Evolutionary conservation across 1,284 basidiomycete species (phyloP), one percentile per base, ranked within the genome.

Genomic region (Ustilago vetiveriae): DNA sequence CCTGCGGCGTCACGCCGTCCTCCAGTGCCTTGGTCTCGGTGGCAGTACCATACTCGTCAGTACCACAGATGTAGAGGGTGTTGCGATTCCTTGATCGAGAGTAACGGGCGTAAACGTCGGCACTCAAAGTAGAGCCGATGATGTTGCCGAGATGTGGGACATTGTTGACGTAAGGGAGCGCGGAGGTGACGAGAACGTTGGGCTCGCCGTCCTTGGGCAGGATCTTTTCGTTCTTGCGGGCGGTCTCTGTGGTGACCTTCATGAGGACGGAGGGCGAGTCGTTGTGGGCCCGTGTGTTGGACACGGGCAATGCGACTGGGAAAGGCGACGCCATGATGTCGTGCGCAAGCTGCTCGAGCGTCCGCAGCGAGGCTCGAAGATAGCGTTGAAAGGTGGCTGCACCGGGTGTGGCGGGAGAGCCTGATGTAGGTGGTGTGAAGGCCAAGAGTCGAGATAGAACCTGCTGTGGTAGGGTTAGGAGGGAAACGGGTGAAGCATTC

Each of bases 91-190:
- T 75, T 13, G 82, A 81, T 69, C 91, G 76, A 43, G 83, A 84
- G 79, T 85, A 97, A 86, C 95, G 87, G 71, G 94, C 94, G 83
- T 91, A 98, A 35, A 98, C 94, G 82, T 99, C 96, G 9, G 95
- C 94, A 75, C 93, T 95, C 35, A 98, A 86, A 13, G 89, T 91
- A 74, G 92, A 97, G 73, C 96, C 96, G 79, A 99, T 98, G 82
- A 98, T 96, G 83, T 98, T 98, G 42, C 95, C 95, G 45, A 99
- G 88, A 85, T 99, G 96, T 22, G 96, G 96, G 14, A 98, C 95
- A 81, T 98, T 99, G 84, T 99, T 99, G 83, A 96, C 98, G 82
- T 84, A 99, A 13, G 96, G 96, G 51, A 99, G 84, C 33, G 96
- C 95, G 58, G 94, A 97, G 9, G 96, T 98, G 81, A 98, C 90